These are phyloP conservation scores for Penicillium olsonii DNA, from an alignment of 2,329 filamentous ascomycete genomes.

Conservation along the genomic window DNA sequence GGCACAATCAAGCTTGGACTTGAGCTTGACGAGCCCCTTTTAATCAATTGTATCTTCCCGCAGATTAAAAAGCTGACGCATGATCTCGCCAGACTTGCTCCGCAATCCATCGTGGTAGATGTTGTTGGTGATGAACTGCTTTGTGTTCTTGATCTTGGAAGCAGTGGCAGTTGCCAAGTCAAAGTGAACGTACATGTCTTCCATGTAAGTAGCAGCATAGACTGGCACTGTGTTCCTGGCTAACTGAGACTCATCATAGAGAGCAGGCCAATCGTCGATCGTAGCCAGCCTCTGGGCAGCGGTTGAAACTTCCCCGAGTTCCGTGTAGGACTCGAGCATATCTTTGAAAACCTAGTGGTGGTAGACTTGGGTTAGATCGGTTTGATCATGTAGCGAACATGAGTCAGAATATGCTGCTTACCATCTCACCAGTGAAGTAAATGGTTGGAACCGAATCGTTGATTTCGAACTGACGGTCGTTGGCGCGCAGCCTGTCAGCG, in stretches of 20 bases:
- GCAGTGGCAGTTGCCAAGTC: conserved; percentile 74
- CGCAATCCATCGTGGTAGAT: conserved; percentile 86
- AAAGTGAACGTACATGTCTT: conserved; percentile 92
- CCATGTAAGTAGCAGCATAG: conserved; percentile 78
- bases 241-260: conserved; percentile 76
- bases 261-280: conserved; percentile 67
- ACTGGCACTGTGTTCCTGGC: conserved; percentile 78
- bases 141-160: conserved; percentile 70
- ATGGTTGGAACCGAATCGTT: conserved; percentile 55
- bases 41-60: conserved; percentile 69
- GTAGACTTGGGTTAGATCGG: conserved; percentile 1
- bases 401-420: conserved; percentile 22
- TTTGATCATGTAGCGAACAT: not conserved
- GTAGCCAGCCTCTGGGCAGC: conserved; percentile 70
- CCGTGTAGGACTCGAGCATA: conserved; percentile 78
- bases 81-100: conserved; percentile 71
- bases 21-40: too few relatives aligned
- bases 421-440: conserved; percentile 89
- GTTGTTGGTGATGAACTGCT: conserved; percentile 80
- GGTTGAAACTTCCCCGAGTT: conserved; percentile 70
- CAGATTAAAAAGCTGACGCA: conserved; percentile 73
- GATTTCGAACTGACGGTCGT: conserved; percentile 50
- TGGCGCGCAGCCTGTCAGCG: conserved; percentile 51
- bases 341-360: conserved; percentile 67
- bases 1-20: too few relatives aligned